Conservation (phyloP, 768 basidiomycete genomes). For the Calocybe indica region DNA sequence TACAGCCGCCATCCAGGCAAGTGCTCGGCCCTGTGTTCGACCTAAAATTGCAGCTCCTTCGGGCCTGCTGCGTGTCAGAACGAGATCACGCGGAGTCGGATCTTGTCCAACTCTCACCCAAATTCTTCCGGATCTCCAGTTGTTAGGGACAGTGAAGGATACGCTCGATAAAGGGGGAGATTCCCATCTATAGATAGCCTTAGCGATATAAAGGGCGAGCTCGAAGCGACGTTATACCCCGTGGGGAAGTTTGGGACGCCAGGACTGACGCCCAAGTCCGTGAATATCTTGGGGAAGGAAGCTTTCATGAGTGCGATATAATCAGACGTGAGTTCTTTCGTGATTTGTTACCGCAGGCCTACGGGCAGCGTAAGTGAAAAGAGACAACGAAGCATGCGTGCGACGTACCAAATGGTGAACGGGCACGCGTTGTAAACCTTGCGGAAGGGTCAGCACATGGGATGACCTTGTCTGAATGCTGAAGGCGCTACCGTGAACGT, state of each 20-base stretch:
- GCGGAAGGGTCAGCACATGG: background rate
- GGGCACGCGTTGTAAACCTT: conserved; percentile 52
- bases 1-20: conserved; percentile 65
- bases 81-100: background rate
- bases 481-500: conserved; percentile 39
- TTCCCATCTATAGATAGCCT: conserved; percentile 3
- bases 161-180: conserved; percentile 5
- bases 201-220: background rate
- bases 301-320: background rate
- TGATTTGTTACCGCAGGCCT: conserved; percentile 26
- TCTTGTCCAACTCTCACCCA: conserved; percentile 2
- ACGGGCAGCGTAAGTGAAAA: background rate
- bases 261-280: conserved; percentile 3
- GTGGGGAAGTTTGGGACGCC: conserved; percentile 4
- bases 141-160: conserved; percentile 6
- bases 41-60: conserved; percentile 60
- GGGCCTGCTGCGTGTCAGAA: conserved; percentile 34
- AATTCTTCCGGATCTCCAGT: conserved; percentile 10
- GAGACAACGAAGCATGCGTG: background rate
- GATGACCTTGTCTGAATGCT: background rate
- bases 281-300: conserved; percentile 5
- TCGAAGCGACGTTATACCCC: conserved; percentile 1
- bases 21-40: conserved; percentile 46
- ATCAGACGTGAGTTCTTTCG: background rate
- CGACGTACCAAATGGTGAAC: conserved; percentile 56